These are phyloP conservation scores for Xanthoconium separans DNA, from an alignment of 1,284 basidiomycete species.

Conservation along the genomic window DNA sequence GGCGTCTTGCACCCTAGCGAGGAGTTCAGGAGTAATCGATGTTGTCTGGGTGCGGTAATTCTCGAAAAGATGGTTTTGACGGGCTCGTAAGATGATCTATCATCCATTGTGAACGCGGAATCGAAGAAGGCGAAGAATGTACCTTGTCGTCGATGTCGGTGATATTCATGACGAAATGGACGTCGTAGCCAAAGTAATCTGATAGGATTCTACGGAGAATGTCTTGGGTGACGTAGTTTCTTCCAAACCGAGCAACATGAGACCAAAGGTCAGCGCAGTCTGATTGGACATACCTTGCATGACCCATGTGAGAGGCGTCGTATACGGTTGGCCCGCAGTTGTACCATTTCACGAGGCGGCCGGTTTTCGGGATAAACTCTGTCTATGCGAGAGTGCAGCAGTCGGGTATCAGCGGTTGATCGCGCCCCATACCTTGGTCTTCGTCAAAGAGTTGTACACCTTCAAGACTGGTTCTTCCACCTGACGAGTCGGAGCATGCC, in stretches of 20 bases:
- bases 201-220: constrained; percentile 89
- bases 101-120: constrained; percentile 14
- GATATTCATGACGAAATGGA: constrained; percentile 99
- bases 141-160: constrained; percentile 99
- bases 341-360: constrained; percentile 96
- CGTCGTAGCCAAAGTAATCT: constrained; percentile 97
- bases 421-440: constrained; percentile 69
- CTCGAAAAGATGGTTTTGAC: constrained; percentile 82
- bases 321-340: constrained; percentile 99
- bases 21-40: constrained; percentile 56
- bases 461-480: constrained; percentile 67
- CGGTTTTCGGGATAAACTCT: constrained; percentile 80
- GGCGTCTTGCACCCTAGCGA: constrained; percentile 59
- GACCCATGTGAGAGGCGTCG: constrained; percentile 98
- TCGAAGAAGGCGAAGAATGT: constrained; percentile 22
- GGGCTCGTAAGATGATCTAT: constrained; percentile 88
- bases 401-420: constrained; percentile 10
- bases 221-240: constrained; percentile 99
- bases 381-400: constrained; percentile 35
- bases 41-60: constrained; percentile 57
- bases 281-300: constrained; percentile 72
- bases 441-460: constrained; percentile 94
- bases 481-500: constrained; percentile 51
- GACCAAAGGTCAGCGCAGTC: constrained; percentile 8
- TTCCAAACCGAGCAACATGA: constrained; percentile 34